A percentile compares a stretch with the other conserved stretches of the same genome.
Conservation (phyloP, 352 stramenopile genomes). For the Phytophthora tentaculata region DNA sequence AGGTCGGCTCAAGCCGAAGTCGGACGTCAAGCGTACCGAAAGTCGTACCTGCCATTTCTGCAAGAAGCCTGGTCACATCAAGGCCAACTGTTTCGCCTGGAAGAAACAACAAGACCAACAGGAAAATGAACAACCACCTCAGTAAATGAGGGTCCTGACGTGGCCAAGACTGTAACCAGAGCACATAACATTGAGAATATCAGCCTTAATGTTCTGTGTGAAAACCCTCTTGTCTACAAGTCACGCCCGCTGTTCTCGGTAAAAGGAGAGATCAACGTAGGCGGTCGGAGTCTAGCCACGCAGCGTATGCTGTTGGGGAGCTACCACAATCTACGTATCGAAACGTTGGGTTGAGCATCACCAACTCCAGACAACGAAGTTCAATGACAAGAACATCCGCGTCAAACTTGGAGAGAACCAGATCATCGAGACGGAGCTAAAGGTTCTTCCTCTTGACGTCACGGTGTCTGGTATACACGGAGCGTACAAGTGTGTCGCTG, state of each 20-base stretch:
- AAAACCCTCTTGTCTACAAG: conserved; percentile 21
- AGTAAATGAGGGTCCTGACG: not conserved
- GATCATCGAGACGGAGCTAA: not conserved
- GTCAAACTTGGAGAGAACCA: not conserved
- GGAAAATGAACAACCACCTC: not conserved
- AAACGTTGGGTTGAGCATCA: not conserved
- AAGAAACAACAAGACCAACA: not conserved
- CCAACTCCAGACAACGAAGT: not conserved
- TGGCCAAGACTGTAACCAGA: not conserved
- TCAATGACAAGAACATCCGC: not conserved
- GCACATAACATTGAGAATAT: conserved; percentile 6
- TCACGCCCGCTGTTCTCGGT: conserved; percentile 8
- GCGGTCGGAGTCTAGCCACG: not conserved
- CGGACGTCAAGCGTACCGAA: not conserved
- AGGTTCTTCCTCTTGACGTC: not conserved
- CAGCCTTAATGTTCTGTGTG: conserved; percentile 19
- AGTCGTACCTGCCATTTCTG: not conserved
- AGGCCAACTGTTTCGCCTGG: not conserved
- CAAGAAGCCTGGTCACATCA: not conserved
- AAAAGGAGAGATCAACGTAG: not conserved
- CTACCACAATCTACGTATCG: not conserved
- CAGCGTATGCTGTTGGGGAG: not conserved
- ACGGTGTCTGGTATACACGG: not conserved
- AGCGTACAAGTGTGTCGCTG: not conserved
- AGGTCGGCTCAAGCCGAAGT: not conserved